These are phyloP conservation scores for Zygosaccharomyces sapae DNA, from an alignment of 1,139 yeast genomes.

Conservation along the genomic window DNA sequence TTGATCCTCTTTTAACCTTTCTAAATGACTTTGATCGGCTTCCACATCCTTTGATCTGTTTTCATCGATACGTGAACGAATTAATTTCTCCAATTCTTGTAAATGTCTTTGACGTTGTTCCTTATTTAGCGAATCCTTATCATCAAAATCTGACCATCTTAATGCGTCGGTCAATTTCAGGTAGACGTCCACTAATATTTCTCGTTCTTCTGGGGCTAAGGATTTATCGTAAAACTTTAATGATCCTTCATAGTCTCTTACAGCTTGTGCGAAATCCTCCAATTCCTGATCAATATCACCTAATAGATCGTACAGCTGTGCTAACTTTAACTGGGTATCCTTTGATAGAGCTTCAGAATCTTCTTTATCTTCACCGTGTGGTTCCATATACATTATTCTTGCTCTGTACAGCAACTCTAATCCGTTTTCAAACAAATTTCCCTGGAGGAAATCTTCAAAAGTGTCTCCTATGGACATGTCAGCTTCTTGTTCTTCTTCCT, in stretches of 20 bases:
- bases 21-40: conserved; percentile 30
- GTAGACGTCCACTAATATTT: conserved; percentile 71
- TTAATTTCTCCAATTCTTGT: conserved; percentile 57
- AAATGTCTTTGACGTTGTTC: conserved; percentile 52
- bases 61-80: conserved; percentile 39
- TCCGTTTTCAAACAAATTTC: conserved; percentile 19
- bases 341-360: conserved; percentile 32
- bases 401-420: conserved; percentile 18
- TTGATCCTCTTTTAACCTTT: conserved; percentile 37
- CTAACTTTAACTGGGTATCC: conserved; percentile 43
- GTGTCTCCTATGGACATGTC: conserved; percentile 11
- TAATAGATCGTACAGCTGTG: conserved; percentile 72
- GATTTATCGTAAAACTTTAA: conserved; percentile 33
- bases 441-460: conserved; percentile 13
- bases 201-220: conserved; percentile 31
- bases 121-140: conserved; percentile 44
- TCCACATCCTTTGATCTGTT: conserved; percentile 21
- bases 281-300: conserved; percentile 74
- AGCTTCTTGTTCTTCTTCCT: conserved; percentile 14
- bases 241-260: conserved; percentile 20
- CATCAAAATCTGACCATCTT: conserved; percentile 40
- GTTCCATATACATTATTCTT: conserved; percentile 17
- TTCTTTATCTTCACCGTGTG: conserved; percentile 5
- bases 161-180: conserved; percentile 45
- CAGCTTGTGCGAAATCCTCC: conserved; percentile 22